These are phyloP conservation scores for Bidens hawaiensis DNA, from an alignment of 140 eudicot species.

Conservation along the genomic window DNA sequence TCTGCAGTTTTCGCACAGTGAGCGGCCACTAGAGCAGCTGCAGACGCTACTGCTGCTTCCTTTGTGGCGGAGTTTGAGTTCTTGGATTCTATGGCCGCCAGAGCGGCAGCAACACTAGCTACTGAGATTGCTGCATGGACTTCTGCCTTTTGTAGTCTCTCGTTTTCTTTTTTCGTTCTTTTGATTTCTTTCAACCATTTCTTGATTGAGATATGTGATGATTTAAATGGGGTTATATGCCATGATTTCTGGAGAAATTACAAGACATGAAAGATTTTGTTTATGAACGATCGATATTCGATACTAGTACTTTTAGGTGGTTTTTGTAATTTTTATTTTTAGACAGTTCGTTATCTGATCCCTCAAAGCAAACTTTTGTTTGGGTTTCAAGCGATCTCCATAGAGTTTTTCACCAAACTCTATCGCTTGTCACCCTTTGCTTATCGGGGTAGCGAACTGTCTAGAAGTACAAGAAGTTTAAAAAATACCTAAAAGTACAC, in stretches of 20 bases:
- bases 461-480: no score
- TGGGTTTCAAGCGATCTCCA: no score
- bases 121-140: conserved; percentile 89
- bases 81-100: conserved; percentile 84
- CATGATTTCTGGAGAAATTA: conserved; percentile 51
- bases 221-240: conserved; percentile 55
- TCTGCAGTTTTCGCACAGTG: conserved; percentile 89
- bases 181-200: conserved; percentile 87
- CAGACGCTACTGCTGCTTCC: conserved; percentile 71
- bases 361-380: no score
- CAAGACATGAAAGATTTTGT: background rate
- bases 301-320: no score
- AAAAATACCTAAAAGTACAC: no score
- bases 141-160: conserved; percentile 84
- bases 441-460: no score
- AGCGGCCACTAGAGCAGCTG: conserved; percentile 86
- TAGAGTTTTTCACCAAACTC: no score
- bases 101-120: conserved; percentile 91
- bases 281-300: no score
- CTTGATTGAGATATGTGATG: conserved; percentile 49
- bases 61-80: conserved; percentile 36
- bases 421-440: no score
- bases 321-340: no score
- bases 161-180: conserved; percentile 66
- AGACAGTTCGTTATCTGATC: no score